Conservation (phyloP, 2,329 filamentous ascomycete genomes). For the Mollisia scopiformis region DNA sequence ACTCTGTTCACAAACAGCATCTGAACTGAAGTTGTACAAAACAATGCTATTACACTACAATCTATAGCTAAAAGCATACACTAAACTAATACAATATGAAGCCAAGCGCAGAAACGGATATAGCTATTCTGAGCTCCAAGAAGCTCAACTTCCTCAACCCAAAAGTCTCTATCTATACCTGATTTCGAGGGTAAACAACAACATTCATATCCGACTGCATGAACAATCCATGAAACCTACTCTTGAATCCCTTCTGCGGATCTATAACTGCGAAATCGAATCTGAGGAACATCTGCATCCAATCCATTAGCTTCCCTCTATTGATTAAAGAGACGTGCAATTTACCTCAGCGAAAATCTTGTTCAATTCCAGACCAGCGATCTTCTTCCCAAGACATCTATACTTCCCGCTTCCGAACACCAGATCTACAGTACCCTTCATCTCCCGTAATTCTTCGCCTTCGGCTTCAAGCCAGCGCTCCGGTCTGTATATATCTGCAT, state of each 20-base stretch:
- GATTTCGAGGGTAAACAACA: background rate
- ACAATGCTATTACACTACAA: no score
- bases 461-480: slow-evolving; percentile 50
- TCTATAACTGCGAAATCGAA: slow-evolving; percentile 9
- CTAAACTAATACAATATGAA: no score
- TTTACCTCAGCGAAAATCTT: slow-evolving; percentile 54
- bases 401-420: slow-evolving; percentile 49
- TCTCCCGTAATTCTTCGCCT: slow-evolving; percentile 29
- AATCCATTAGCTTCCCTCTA: background rate
- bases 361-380: slow-evolving; percentile 52
- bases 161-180: no score
- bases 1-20: no score
- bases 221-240: slow-evolving; percentile 8
- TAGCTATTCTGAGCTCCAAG: no score
- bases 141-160: no score
- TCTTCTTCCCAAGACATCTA: slow-evolving; percentile 48
- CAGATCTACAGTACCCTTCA: slow-evolving; percentile 44
- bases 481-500: slow-evolving; percentile 48
- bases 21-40: no score
- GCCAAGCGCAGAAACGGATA: no score
- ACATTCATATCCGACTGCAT: slow-evolving; percentile 11
- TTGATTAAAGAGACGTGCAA: slow-evolving; percentile 7
- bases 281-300: slow-evolving; percentile 2
- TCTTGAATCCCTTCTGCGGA: slow-evolving; percentile 10
- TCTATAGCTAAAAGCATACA: no score